Base-by-base conservation (phyloP, 805 yeast genomes). In the Metschnikowia shivogae region DNA sequence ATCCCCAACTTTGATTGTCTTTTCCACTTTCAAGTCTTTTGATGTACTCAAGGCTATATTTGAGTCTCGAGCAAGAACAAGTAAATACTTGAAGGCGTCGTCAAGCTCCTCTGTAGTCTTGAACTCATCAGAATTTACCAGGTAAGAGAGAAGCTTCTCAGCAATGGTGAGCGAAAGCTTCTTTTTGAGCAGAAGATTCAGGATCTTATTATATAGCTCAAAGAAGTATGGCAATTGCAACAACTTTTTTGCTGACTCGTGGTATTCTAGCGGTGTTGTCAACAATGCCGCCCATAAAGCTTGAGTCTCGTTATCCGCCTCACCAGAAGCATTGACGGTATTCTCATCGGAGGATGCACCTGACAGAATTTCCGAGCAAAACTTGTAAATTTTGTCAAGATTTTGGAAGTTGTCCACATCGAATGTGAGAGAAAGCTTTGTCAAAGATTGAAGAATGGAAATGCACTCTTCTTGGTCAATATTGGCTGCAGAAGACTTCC, bases 391-490 rank as follows among this genome's bases (percentile, higher is more conserved):
- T 29, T 66, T 63, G 58, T 86, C 82, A 44, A 89, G 68, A 60
- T 86, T 80, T 5, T 70, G 74, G 49, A 71, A 72, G 46, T 81
- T 77, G 0, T 74, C 67, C 6, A 88, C 85, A 58, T 86, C 86
- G 65, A 82, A 86, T 4, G 75, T 70, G 34, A 88, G 68, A 0
- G 89, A 74, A 36, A 90, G 63, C 49, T 76, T 77, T 42, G 84
- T 72, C 28, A 87, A 72, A n/a, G 84, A 78, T 47, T 82, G 83
- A 36, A 88, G 67, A 17, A 89, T 70, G 1, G 76, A 71, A 7
- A 86, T 75, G 44, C 79, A 78, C 48, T 86, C 92, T 26, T 76
- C 80, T n/a, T 77, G 58, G 0, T 88, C 69, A n/a, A 89, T 63
- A 39, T 81, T 84, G 0, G 87, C 84, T 48, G 84, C 79, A 8